Conservation (phyloP, 75 land plant genomes). For the Adiantum capillusveneris region DNA sequence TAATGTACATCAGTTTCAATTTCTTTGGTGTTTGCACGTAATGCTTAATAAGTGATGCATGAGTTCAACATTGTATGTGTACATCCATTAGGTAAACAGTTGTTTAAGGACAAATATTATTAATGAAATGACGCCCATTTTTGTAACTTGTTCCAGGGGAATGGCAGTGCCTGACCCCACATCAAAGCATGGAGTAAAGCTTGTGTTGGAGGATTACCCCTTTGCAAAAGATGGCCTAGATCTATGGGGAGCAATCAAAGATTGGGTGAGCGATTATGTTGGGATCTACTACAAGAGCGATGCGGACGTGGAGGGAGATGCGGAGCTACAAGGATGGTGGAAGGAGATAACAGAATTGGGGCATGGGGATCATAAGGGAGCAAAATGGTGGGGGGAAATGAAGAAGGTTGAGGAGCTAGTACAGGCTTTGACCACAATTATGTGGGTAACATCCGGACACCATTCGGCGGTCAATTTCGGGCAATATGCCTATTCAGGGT, state of each 20-base stretch:
- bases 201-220: constrained; percentile 37
- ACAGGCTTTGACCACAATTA: constrained; percentile 39
- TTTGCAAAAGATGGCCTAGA: constrained; percentile 29
- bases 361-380: constrained; percentile 23
- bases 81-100: too few relatives aligned
- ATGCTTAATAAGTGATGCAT: background rate
- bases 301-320: constrained; percentile 9
- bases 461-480: constrained; percentile 80
- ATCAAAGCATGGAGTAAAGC: constrained; percentile 15
- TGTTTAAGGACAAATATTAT: too few relatives aligned
- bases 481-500: constrained; percentile 56
- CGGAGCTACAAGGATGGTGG: constrained; percentile 40
- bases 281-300: constrained; percentile 21
- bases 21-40: background rate
- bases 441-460: constrained; percentile 61
- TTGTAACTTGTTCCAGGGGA: too few relatives aligned
- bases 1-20: too few relatives aligned
- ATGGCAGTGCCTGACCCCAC: constrained; percentile 10
- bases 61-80: too few relatives aligned
- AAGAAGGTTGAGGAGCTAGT: constrained; percentile 22
- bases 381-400: constrained; percentile 33
- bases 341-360: constrained; percentile 22
- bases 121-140: too few relatives aligned
- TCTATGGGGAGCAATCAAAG: constrained; percentile 24
- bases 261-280: constrained; percentile 31